Evolutionary conservation across 2,329 filamentous ascomycete genomes (phyloP).

Genomic region (Exophiala viscosa): DNA sequence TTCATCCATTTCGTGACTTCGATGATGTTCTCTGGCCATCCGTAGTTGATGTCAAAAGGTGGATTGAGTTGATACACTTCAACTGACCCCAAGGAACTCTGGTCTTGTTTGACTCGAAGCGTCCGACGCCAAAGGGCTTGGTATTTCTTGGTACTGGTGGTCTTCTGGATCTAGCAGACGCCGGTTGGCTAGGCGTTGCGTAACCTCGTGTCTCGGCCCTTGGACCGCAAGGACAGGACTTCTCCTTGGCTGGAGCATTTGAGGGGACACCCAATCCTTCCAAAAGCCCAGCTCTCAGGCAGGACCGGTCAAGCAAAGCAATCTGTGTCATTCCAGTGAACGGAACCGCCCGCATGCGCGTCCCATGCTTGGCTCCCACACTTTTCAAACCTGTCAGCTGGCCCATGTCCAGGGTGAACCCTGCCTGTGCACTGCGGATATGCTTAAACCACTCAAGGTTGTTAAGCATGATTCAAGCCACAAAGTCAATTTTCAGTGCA

Average conservation of each 20-base stretch:
- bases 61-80: background rate
- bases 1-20: too few relatives aligned
- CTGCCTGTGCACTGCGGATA: conserved; percentile 5
- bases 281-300: too few relatives aligned
- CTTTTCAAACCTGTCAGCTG: background rate
- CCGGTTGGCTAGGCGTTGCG: conserved; percentile 13
- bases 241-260: background rate
- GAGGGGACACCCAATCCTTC: background rate
- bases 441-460: conserved; percentile 24
- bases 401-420: background rate
- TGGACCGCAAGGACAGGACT: background rate
- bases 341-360: too few relatives aligned
- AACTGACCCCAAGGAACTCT: background rate
- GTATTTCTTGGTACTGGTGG: conserved; percentile 14
- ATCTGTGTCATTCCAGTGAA: too few relatives aligned
- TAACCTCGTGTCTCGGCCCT: conserved; percentile 14
- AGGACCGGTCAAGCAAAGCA: too few relatives aligned
- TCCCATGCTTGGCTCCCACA: too few relatives aligned
- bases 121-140: conserved; percentile 16
- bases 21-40: too few relatives aligned
- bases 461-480: conserved; percentile 27
- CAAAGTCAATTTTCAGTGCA: conserved; percentile 14
- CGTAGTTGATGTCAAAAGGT: too few relatives aligned
- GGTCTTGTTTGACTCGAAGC: background rate
- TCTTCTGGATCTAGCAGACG: conserved; percentile 4